phyloP scores from a whole-genome alignment of 2,329 filamentous ascomycete species.

The Aspergillus nomiae region DNA sequence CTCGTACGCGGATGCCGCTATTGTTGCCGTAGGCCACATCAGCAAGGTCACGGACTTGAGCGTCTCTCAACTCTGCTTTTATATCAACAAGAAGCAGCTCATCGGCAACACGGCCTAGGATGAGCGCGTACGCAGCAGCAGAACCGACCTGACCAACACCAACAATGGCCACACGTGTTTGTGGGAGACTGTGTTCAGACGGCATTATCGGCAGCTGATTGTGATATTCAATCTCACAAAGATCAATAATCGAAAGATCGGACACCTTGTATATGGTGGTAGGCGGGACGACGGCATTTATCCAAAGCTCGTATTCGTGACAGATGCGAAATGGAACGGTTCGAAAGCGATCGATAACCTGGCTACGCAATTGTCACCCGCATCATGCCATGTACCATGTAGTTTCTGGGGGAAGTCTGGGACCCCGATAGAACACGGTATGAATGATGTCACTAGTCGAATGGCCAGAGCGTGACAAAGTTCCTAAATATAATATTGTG shows the following conservation, averaged over 20 bases:
- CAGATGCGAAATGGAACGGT: no score
- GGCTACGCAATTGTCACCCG: no score
- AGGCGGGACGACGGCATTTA: no score
- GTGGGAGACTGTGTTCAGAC: background rate
- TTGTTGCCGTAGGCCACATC: slow-evolving; percentile 41
- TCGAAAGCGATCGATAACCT: no score
- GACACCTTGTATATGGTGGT: no score
- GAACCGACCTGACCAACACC: background rate
- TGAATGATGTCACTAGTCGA: no score
- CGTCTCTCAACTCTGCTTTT: slow-evolving; percentile 41
- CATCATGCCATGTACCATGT: no score
- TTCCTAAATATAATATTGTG: no score
- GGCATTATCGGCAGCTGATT: background rate
- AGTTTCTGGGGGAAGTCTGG: no score
- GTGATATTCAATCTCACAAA: background rate
- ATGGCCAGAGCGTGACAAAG: no score
- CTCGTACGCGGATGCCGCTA: slow-evolving; percentile 46
- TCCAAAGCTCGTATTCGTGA: no score
- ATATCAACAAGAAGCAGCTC: slow-evolving; percentile 59
- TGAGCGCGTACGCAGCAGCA: slow-evolving; percentile 13
- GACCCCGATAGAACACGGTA: no score
- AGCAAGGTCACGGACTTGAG: slow-evolving; percentile 54
- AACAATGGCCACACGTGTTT: background rate
- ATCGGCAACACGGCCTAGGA: slow-evolving; percentile 52
- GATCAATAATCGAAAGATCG: background rate